Evolutionary conservation across 1,284 basidiomycete genomes (phyloP).

Genomic region (Ustilago tritici): DNA sequence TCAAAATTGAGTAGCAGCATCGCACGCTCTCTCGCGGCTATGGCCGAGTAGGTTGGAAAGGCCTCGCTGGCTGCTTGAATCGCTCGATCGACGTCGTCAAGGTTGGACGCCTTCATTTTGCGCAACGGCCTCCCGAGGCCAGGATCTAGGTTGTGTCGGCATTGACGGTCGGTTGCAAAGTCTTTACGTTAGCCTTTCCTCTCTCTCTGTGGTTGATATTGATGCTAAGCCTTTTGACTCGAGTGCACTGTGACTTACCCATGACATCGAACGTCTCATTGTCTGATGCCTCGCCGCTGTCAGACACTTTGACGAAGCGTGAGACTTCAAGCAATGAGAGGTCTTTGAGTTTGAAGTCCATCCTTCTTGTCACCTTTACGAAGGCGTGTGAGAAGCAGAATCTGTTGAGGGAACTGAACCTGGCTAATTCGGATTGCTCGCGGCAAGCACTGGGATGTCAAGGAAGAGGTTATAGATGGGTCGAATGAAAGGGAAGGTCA

Average conservation of each 20-base stretch:
- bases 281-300: slow-evolving; percentile 32
- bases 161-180: slow-evolving; percentile 5
- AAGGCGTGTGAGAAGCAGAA: neutral
- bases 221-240: neutral
- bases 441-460: too few species aligned
- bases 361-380: slow-evolving; percentile 4
- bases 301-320: slow-evolving; percentile 59
- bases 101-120: slow-evolving; percentile 44
- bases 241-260: slow-evolving; percentile 26
- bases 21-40: slow-evolving; percentile 58
- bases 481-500: too few species aligned
- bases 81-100: slow-evolving; percentile 63
- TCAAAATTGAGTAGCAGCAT: slow-evolving; percentile 63
- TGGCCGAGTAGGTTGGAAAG: slow-evolving; percentile 55
- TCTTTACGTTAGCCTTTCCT: neutral
- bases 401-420: neutral
- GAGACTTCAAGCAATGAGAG: slow-evolving; percentile 48
- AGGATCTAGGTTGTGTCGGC: slow-evolving; percentile 23
- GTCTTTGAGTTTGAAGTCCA: slow-evolving; percentile 57
- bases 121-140: slow-evolving; percentile 35
- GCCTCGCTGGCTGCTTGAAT: slow-evolving; percentile 61
- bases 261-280: slow-evolving; percentile 45
- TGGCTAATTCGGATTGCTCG: neutral
- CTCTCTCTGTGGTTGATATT: too few species aligned
- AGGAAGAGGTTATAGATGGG: too few species aligned